Percentiles rank a stretch among this genome's conserved stretches.
phyloP scores from a whole-genome alignment of 768 basidiomycete species.

The Tricholoma furcatifolium region DNA sequence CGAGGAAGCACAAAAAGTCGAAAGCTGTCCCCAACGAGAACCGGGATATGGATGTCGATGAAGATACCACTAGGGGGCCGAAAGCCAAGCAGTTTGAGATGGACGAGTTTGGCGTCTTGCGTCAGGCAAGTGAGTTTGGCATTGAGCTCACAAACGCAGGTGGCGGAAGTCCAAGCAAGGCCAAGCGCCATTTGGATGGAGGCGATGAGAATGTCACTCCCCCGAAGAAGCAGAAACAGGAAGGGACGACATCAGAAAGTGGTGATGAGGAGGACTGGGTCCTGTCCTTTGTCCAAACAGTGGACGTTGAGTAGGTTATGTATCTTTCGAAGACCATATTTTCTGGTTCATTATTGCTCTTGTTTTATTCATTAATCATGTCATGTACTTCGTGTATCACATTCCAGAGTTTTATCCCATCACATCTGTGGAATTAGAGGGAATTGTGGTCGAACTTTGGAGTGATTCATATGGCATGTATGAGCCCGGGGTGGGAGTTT shows the following conservation, averaged over 20 bases:
- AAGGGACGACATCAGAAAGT: constrained; percentile 19
- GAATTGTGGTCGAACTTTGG: not conserved
- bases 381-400: too few relatives aligned
- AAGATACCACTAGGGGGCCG: constrained; percentile 14
- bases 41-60: constrained; percentile 28
- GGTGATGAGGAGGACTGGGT: constrained; percentile 33
- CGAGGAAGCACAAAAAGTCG: constrained; percentile 33
- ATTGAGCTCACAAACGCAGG: constrained; percentile 43
- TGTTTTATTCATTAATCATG: not conserved
- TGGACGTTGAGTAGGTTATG: constrained; percentile 7
- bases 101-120: constrained; percentile 2
- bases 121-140: constrained; percentile 35
- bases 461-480: not conserved
- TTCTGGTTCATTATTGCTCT: not conserved
- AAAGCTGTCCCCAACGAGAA: constrained; percentile 25
- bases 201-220: constrained; percentile 27
- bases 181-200: constrained; percentile 35
- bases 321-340: not conserved
- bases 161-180: constrained; percentile 30
- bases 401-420: too few relatives aligned
- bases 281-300: constrained; percentile 18
- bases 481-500: not conserved
- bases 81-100: not conserved
- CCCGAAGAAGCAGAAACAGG: constrained; percentile 32
- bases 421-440: too few relatives aligned